Evolutionary conservation across 129 eudicot genomes (phyloP).

Genomic region (Tagetes erecta): DNA sequence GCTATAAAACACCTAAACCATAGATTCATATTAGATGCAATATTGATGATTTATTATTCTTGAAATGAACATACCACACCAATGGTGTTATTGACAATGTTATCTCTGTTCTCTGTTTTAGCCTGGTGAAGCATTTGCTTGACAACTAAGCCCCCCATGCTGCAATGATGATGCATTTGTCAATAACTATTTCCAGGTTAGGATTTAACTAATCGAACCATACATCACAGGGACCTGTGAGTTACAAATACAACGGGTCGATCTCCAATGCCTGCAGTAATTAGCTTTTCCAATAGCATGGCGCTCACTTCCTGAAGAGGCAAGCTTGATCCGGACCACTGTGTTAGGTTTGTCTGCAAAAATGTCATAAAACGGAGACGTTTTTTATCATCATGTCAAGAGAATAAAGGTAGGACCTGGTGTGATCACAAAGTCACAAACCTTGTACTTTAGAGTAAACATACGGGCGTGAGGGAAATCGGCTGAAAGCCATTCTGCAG

Average conservation of each 20-base stretch:
- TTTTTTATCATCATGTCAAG: slow-evolving; percentile 1
- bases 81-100: slow-evolving; percentile 71
- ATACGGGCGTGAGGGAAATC: slow-evolving; percentile 94
- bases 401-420: background rate
- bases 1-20: slow-evolving; percentile 82
- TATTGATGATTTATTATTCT: slow-evolving; percentile 1
- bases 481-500: slow-evolving; percentile 94
- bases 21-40: background rate
- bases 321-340: slow-evolving; percentile 98
- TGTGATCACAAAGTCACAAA: slow-evolving; percentile 47
- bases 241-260: slow-evolving; percentile 96
- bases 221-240: slow-evolving; percentile 58
- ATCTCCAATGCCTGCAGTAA: slow-evolving; percentile 94
- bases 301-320: slow-evolving; percentile 99
- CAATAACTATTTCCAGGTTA: background rate
- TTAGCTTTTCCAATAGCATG: slow-evolving; percentile 79
- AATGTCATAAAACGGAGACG: background rate
- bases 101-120: slow-evolving; percentile 56
- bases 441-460: slow-evolving; percentile 96
- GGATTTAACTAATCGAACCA: background rate
- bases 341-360: slow-evolving; percentile 95
- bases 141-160: slow-evolving; percentile 99
- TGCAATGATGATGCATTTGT: slow-evolving; percentile 36
- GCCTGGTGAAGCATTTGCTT: slow-evolving; percentile 96
- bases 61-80: slow-evolving; percentile 74